Evolutionary conservation across 1,284 basidiomycete species (phyloP), one percentile per base, ranked within the genome.

Genomic region (Pseudozyma flocculosa): DNA sequence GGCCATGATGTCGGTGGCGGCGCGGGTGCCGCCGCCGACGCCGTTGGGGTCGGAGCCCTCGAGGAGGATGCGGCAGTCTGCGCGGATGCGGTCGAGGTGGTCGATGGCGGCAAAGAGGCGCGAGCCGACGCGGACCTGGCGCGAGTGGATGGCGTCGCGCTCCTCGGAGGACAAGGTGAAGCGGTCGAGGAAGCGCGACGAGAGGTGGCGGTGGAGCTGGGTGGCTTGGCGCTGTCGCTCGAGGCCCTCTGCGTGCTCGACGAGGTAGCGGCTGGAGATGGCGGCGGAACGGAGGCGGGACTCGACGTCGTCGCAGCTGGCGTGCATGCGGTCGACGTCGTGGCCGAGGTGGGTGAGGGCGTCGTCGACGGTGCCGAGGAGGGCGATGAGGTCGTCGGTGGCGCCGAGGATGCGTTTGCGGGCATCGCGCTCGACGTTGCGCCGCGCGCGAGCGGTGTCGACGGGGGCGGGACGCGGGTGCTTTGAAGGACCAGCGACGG

Each of bases 31-130:
- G 19, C 60, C 58, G 5, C 46, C 48, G 15, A 23, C 23, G 22
- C 22, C 26, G 18, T 41, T 41, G 39, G 17, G 11, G 10, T 40
- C 43, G 14, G 43, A 3, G 9, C 29, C 49, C 32, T 14, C 18
- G 23, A 24, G 36, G 9, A 34, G 37, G 38, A 17, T 23, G 34
- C 86, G 82, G 74, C 92, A 94, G 73, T 96, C 91, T 24, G 82
- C 82, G 29, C 92, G 83, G 55, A 97, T 94, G 43, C 80, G 81
- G 64, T 89, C 86, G 0, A 91, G 87, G 73, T 88, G 88, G 79
- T 92, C 88, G 85, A 97, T 90, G 0, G 88, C 88, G 2, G 82
- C 80, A 75, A 96, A 96, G 67, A 97, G 87, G 0, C 82, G 81
- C 7, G 82, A 76, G 0, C 87, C 86, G 14, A 94, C 83, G 2